Percentiles rank a stretch among this genome's conserved stretches.
Conservation (phyloP, 2,329 filamentous ascomycete genomes). For the Biscogniauxia mediterranea region DNA sequence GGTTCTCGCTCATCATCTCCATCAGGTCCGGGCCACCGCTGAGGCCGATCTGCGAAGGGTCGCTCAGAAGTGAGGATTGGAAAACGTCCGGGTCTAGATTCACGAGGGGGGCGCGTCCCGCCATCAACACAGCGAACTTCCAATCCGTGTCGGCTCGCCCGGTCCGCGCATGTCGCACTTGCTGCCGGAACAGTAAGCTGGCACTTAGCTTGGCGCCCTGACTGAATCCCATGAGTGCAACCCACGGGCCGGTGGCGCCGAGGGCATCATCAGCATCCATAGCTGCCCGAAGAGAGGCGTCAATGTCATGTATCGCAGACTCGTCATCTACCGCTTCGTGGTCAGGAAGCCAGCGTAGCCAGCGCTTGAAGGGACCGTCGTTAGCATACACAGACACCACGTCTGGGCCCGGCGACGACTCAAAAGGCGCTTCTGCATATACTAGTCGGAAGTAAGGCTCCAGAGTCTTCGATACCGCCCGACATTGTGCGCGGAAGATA, state of each 20-base stretch:
- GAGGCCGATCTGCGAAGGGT: slow-evolving; percentile 34
- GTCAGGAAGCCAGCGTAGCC: slow-evolving; percentile 61
- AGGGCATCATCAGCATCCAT: slow-evolving; percentile 51
- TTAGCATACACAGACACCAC: slow-evolving; percentile 64
- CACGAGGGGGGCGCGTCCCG: slow-evolving; percentile 60
- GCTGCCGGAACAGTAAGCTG: slow-evolving; percentile 60
- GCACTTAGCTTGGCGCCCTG: slow-evolving; percentile 63
- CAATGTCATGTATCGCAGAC: slow-evolving; percentile 39
- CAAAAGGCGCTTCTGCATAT: slow-evolving; percentile 69
- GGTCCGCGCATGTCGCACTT: slow-evolving; percentile 46
- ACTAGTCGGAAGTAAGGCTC: slow-evolving; percentile 63
- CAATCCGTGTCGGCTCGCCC: slow-evolving; percentile 35
- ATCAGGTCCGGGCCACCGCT: slow-evolving; percentile 41
- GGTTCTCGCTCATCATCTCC: slow-evolving; percentile 40
- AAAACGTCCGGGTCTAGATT: slow-evolving; percentile 42
- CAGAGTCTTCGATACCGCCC: slow-evolving; percentile 48
- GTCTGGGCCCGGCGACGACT: slow-evolving; percentile 58
- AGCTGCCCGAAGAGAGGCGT: slow-evolving; percentile 39
- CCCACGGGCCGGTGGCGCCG: slow-evolving; percentile 56
- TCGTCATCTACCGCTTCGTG: slow-evolving; percentile 51
- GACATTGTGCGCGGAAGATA: slow-evolving; percentile 68
- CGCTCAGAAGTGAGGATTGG: slow-evolving; percentile 28
- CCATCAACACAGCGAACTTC: slow-evolving; percentile 61
- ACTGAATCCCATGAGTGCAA: slow-evolving; percentile 63
- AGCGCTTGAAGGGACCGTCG: slow-evolving; percentile 62